A percentile compares a stretch with the other conserved stretches of the same genome.
Evolutionary conservation across 208 protist genomes (phyloP).

Genomic region (Wallacemonas sp.): DNA sequence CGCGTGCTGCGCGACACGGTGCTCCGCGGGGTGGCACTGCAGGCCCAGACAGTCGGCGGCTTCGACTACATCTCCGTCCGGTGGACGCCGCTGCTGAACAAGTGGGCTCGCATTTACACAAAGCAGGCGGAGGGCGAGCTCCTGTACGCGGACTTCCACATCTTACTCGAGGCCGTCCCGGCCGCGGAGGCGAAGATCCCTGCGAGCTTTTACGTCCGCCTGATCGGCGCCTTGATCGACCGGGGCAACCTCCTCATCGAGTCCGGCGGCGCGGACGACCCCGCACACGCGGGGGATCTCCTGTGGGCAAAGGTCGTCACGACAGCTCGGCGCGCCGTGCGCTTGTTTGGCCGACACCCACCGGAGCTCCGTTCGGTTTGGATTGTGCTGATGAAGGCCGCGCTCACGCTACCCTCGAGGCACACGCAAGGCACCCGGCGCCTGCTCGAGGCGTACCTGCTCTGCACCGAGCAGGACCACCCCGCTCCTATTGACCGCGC

Average conservation of each 20-base stretch:
- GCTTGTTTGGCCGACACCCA: slow-evolving; percentile 54
- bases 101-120: slow-evolving; percentile 73
- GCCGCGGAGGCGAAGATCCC: slow-evolving; percentile 61
- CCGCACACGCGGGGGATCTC: neutral
- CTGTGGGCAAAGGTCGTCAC: slow-evolving; percentile 41
- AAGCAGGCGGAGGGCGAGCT: slow-evolving; percentile 39
- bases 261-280: neutral
- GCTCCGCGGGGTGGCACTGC: slow-evolving; percentile 17
- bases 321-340: slow-evolving; percentile 40
- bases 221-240: slow-evolving; percentile 74
- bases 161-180: slow-evolving; percentile 39
- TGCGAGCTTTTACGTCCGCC: slow-evolving; percentile 54
- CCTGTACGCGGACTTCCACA: slow-evolving; percentile 41
- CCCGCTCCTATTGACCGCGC: slow-evolving; percentile 41
- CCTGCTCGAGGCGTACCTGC: slow-evolving; percentile 63
- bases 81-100: slow-evolving; percentile 80
- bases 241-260: slow-evolving; percentile 1
- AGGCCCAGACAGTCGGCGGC: neutral
- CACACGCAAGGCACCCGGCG: slow-evolving; percentile 31
- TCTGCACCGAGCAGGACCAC: slow-evolving; percentile 50
- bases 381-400: slow-evolving; percentile 75
- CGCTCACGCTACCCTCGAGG: slow-evolving; percentile 49
- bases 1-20: slow-evolving; percentile 33
- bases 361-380: slow-evolving; percentile 53
- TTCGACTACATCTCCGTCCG: slow-evolving; percentile 61